Evolutionary conservation across 176 grass and related monocot genomes (phyloP).

Genomic region (Metroxylon sagu): DNA sequence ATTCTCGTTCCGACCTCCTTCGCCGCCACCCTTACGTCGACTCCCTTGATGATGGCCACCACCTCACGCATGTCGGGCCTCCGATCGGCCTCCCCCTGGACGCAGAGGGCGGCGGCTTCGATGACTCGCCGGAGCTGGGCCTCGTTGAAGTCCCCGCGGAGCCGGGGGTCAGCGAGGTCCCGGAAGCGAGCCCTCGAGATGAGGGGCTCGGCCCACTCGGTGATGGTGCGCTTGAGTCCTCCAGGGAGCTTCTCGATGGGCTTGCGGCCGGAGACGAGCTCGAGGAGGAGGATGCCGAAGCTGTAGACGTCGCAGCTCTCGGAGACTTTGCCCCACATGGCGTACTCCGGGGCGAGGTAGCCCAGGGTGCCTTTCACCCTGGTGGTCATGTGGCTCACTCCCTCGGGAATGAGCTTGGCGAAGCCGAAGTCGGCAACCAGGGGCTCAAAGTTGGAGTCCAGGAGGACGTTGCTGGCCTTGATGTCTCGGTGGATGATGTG

Average conservation of each 20-base stretch:
- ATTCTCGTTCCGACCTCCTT: slow-evolving; percentile 20
- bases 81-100: slow-evolving; percentile 16
- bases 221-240: slow-evolving; percentile 16
- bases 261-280: slow-evolving; percentile 17
- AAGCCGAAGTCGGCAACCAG: slow-evolving; percentile 25
- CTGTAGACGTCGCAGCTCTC: slow-evolving; percentile 21
- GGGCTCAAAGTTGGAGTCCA: background rate
- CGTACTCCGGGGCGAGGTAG: slow-evolving; percentile 23
- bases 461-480: slow-evolving; percentile 36
- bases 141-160: background rate
- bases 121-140: slow-evolving; percentile 9
- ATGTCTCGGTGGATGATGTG: slow-evolving; percentile 36
- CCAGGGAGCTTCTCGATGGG: slow-evolving; percentile 27
- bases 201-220: slow-evolving; percentile 21
- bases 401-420: slow-evolving; percentile 24
- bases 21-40: background rate
- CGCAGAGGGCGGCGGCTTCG: slow-evolving; percentile 11
- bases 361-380: slow-evolving; percentile 19
- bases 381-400: slow-evolving; percentile 23
- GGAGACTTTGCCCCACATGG: slow-evolving; percentile 23
- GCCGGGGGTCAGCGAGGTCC: slow-evolving; percentile 4
- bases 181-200: slow-evolving; percentile 5
- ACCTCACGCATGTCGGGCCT: slow-evolving; percentile 17
- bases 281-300: slow-evolving; percentile 27
- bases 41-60: slow-evolving; percentile 3